Percentiles rank a stretch among this genome's conserved stretches.
Evolutionary conservation across 352 stramenopile species (phyloP).

Genomic region (Phytophthora agathidicida): DNA sequence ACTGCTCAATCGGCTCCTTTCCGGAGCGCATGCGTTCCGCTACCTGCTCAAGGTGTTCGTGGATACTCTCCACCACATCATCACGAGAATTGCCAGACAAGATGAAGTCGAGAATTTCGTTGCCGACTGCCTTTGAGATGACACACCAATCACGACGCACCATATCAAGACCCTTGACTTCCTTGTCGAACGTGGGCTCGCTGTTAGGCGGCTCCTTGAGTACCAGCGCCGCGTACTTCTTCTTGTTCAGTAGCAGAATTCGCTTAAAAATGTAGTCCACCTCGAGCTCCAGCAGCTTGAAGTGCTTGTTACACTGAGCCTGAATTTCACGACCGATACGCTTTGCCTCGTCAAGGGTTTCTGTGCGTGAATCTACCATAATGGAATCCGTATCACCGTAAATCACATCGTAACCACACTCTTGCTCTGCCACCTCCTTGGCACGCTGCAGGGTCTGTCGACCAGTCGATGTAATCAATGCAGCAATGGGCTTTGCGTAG

Average conservation of each 20-base stretch:
- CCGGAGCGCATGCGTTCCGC: slow-evolving; percentile 93
- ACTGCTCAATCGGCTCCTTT: slow-evolving; percentile 96
- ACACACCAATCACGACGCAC: slow-evolving; percentile 99
- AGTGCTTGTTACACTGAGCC: slow-evolving; percentile 99
- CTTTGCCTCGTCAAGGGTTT: slow-evolving; percentile 93
- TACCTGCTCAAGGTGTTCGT: slow-evolving; percentile 94
- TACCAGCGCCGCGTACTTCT: slow-evolving; percentile 99
- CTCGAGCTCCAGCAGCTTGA: slow-evolving; percentile 99
- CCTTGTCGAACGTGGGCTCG: slow-evolving; percentile 90
- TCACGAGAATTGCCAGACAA: slow-evolving; percentile 95
- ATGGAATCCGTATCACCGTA: slow-evolving; percentile 99
- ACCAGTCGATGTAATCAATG: slow-evolving; percentile 98
- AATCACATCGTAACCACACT: slow-evolving; percentile 98
- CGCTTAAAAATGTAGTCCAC: slow-evolving; percentile 99
- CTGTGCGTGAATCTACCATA: slow-evolving; percentile 97
- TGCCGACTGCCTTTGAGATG: slow-evolving; percentile 97
- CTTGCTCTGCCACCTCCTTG: slow-evolving; percentile 97
- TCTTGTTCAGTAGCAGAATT: slow-evolving; percentile 99
- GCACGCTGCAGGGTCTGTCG: slow-evolving; percentile 98
- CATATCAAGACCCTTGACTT: slow-evolving; percentile 99
- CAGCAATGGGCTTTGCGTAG: slow-evolving; percentile 98
- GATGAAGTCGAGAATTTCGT: slow-evolving; percentile 97
- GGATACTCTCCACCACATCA: slow-evolving; percentile 96
- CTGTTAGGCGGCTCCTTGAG: slow-evolving; percentile 84
- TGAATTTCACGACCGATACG: slow-evolving; percentile 96